A percentile compares a stretch with the other conserved stretches of the same genome.
phyloP scores from a whole-genome alignment of 139 green algal species.

The Chlorella vulgaris region DNA sequence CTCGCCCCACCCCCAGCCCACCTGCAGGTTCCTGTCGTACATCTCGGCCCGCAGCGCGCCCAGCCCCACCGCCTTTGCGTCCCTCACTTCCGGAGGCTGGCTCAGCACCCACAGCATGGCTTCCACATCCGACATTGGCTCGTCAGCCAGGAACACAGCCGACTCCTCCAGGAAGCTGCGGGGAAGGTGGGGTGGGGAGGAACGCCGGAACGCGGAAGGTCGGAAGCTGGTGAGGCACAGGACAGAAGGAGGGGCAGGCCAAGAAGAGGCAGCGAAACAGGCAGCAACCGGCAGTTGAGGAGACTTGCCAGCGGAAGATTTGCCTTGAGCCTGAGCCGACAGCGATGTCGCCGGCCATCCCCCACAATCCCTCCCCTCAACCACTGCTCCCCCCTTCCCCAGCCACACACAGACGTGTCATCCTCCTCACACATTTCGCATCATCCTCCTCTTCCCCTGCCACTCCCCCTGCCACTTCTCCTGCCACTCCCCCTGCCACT shows the following conservation, averaged over 20 bases:
- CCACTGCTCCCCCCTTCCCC: too few species aligned
- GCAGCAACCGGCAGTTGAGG: not conserved
- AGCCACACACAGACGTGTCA: not conserved
- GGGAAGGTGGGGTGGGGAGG: not conserved
- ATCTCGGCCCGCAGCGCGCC: conserved; percentile 29
- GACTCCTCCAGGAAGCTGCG: conserved; percentile 43
- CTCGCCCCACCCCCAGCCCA: not conserved
- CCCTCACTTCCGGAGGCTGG: not conserved
- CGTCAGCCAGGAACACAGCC: conserved; percentile 33
- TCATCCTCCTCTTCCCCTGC: too few species aligned
- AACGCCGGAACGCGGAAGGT: not conserved
- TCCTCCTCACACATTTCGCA: too few species aligned
- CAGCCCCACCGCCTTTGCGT: conserved; percentile 35
- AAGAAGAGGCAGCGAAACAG: not conserved
- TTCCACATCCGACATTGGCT: conserved; percentile 32
- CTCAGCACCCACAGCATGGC: conserved; percentile 38
- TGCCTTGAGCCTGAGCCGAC: too few species aligned
- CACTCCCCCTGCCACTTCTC: too few species aligned
- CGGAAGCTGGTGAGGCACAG: not conserved
- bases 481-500: not conserved
- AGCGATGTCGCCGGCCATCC: too few species aligned
- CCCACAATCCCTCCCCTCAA: too few species aligned
- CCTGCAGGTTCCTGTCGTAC: conserved; percentile 48
- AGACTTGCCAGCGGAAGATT: not conserved
- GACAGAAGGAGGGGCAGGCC: not conserved